phyloP scores from a whole-genome alignment of 2,329 filamentous ascomycete genomes.

The Clonostachys rhizophaga region DNA sequence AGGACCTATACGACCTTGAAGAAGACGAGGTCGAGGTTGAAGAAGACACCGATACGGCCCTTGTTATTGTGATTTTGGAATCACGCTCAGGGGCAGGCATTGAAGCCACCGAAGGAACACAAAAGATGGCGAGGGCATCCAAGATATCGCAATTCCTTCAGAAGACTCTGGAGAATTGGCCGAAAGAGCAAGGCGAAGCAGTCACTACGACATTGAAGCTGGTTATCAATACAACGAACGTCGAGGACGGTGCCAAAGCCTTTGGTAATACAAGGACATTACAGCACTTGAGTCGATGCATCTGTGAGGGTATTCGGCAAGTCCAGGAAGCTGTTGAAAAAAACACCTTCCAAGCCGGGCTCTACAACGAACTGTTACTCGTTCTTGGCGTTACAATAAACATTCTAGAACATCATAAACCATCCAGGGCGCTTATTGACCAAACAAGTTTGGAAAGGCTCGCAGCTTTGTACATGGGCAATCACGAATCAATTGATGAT shows the following conservation, averaged over 20 bases:
- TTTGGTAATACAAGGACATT: slow-evolving; percentile 61
- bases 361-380: slow-evolving; percentile 69
- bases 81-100: slow-evolving; percentile 21
- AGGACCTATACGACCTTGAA: neutral
- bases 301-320: slow-evolving; percentile 45
- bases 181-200: slow-evolving; percentile 12
- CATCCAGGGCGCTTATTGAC: slow-evolving; percentile 42
- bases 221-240: slow-evolving; percentile 82
- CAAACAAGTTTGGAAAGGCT: slow-evolving; percentile 50
- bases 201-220: slow-evolving; percentile 43
- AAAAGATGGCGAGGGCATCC: too few species aligned
- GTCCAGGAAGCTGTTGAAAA: slow-evolving; percentile 42
- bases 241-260: slow-evolving; percentile 64
- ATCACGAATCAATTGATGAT: slow-evolving; percentile 60
- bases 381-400: slow-evolving; percentile 83
- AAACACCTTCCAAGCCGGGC: slow-evolving; percentile 40
- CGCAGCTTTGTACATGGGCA: slow-evolving; percentile 61
- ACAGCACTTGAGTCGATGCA: slow-evolving; percentile 37
- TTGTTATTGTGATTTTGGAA: slow-evolving; percentile 33
- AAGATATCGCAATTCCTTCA: slow-evolving; percentile 14
- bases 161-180: slow-evolving; percentile 19
- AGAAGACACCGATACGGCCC: slow-evolving; percentile 29
- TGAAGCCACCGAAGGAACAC: slow-evolving; percentile 7
- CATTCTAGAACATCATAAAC: slow-evolving; percentile 71
- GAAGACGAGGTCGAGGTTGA: slow-evolving; percentile 9